phyloP scores from a whole-genome alignment of 306 rosid genomes.

The Inga leiocalycina region DNA sequence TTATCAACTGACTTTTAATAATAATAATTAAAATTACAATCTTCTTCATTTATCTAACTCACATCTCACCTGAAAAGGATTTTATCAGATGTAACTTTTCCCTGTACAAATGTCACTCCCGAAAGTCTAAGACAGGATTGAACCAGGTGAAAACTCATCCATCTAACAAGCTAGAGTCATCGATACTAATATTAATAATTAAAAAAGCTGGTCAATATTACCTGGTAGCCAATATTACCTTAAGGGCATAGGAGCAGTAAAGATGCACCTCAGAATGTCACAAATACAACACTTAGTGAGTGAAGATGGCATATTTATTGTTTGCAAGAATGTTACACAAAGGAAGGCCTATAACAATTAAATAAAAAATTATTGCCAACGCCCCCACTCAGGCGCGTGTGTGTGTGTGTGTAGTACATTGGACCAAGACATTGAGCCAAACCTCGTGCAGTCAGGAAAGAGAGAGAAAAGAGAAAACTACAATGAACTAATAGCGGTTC shows the following conservation, averaged over 20 bases:
- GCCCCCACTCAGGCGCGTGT: conserved; percentile 44
- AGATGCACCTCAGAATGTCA: conserved; percentile 15
- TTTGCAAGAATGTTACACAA: conserved; percentile 48
- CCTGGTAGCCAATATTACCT: background rate
- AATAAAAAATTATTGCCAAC: conserved; percentile 44
- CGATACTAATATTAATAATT: background rate
- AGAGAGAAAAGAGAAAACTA: conserved; percentile 27
- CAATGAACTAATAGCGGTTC: conserved; percentile 81
- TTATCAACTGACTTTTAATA: background rate
- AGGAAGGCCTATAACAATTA: conserved; percentile 36
- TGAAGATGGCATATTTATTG: conserved; percentile 49
- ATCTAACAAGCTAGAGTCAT: background rate
- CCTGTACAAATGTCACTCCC: background rate
- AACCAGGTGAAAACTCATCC: background rate
- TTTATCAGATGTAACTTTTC: background rate
- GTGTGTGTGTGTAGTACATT: conserved; percentile 23
- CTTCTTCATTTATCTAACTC: background rate
- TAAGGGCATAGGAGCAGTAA: background rate
- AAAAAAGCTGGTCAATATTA: background rate
- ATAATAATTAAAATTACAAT: background rate
- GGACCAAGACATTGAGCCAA: conserved; percentile 41
- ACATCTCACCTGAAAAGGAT: background rate
- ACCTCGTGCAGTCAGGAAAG: conserved; percentile 27
- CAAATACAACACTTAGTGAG: conserved; percentile 39
- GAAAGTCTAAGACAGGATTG: background rate